Evolutionary conservation across 1,284 basidiomycete species (phyloP), one percentile per base, ranked within the genome.

Genomic region (Taiwanofungus camphoratus): DNA sequence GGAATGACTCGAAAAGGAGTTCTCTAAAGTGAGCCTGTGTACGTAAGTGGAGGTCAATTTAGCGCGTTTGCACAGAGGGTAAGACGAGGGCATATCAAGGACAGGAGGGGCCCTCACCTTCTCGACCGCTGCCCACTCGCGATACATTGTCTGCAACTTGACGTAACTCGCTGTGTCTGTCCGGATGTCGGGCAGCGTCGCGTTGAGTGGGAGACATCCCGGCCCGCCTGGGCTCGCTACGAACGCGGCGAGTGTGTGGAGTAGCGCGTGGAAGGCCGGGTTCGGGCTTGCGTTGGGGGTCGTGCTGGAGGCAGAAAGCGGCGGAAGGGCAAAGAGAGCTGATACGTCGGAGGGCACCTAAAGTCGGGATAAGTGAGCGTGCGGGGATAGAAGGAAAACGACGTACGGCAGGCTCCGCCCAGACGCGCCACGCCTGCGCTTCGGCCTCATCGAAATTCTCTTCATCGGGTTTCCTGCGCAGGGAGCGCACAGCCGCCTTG

Each of bases 391-490:
- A 23, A 36, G 27, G 39, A 22, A 22, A 33, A 21, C n/a, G 8
- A 46, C 36, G 13, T 33, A 77, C 79, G 39, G 71, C 62, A 9
- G 83, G 84, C 33, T 74, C 69, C 0, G 76, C 74, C 76, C 81
- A 90, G 41, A 77, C 79, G 29, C 87, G 76, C 61, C 87, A 87
- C 0, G 86, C 84, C 62, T 93, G 83, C 2, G 81, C 73, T 52
- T 87, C 76, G 1, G 92, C 93, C 63, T 96, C 93, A 52, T 97
- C 94, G 61, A 93, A 92, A 67, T 98, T 98, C 67, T 99, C 95
- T 56, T 95, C 90, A 62, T 99, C 95, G 0, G 67, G 57, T 55
- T 92, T 90, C 46, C 73, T 61, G 54, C 77, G 81, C 70, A 80
- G 77, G 2, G 63, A 67, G 24, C 66, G 63, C 42, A 94, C 68